Evolutionary conservation across 2,329 filamentous ascomycete species (phyloP), one percentile per base, ranked within the genome.

Genomic region (Penicillium sp.): DNA sequence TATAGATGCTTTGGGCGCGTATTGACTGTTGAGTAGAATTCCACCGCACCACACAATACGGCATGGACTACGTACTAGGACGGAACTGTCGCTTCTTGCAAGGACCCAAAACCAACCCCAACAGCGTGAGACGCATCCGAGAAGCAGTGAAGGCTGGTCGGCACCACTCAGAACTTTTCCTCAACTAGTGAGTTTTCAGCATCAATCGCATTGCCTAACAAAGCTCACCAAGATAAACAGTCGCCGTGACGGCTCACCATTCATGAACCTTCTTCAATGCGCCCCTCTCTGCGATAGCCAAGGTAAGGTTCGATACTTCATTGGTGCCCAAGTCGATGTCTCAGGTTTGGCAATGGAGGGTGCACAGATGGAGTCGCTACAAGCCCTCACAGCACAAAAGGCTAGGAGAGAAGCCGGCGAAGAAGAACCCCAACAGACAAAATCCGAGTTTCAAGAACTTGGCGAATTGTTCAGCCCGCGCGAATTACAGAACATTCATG

Each of bases 61-160:
- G 88, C 4, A 85, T 89, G 75, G 82, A 80, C 54, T 90, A 92
- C 68, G 84, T 86, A 4, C 82, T 93, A 19, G 90, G 90, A 0
- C 84, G 88, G 31, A 93, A 93, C 61, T 92, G 90, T 65, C 85
- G 90, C 10, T 92, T 93, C 65, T 81, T 93, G 2, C 90, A 92
- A 70, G 90, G 90, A 0, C 89, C 89, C 0, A 84, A 83, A 64
- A 91, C 89, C 5, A 88, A 87, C 62, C 79, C 78, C 0, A 80
- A 82, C 59, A 89, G 86, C 50, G 79, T 89, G 0, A 74, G 79
- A 52, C 80, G 90, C 53, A 77, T 93, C 14, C 79, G 82, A 35
- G 82, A 88, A 43, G 86, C 85, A 31, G 74, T 89, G 13, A 71
- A 78, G 7, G 82, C 80, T 1, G 87, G 87, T 21, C 82, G 84